Base-by-base conservation (phyloP, 1,139 yeast genomes). In the Candida tropicalis region DNA sequence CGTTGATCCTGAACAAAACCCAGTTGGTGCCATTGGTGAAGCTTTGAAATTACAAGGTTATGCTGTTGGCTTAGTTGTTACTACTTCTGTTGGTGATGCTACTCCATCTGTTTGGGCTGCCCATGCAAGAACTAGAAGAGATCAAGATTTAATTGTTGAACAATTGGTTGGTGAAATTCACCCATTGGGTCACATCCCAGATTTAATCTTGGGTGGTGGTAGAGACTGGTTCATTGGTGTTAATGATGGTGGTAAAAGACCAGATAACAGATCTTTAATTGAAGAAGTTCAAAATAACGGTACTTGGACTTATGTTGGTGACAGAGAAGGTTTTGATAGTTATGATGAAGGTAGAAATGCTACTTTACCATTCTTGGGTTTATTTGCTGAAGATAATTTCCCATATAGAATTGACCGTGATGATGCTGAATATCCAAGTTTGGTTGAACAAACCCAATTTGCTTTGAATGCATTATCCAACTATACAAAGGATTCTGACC, bases 181-280 rank as follows among this genome's bases (percentile, higher is more conserved):
- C 51, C 87, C 91, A 1, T 70, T 88, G 47, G 96, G 96, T 10
- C 72, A 83, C 47, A 74, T 77, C 60, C 93, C 87, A 2, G 97
- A 89, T 62, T 73, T 89, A 60, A 78, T 89, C 65, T 76, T 89
- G 54, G 97, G 97, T 34, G 97, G 97, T 42, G 97, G 97, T 16
- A 75, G 91, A 59, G 82, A 93, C 50, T 90, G 84, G 61, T 89
- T 81, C 62, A 69, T 81, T 50, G 81, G 43, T 10, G 29, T 51
- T 5, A 45, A 44, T 13, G 62, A 63, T 20, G 75, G 73, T 17
- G 93, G 95, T 7, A 81, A 89, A 51, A 79, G 97, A 55, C 60
- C 64, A 9, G 96, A 89, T 60, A 70, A 71, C 17, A 66, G 84
- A 46, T 75, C 87, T 59, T 70, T 89, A 56, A 70, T 87, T 28